A percentile compares a stretch with the other conserved stretches of the same genome.
Conservation (phyloP, 2,329 filamentous ascomycete genomes). For the Sphaceloma murrayae region DNA sequence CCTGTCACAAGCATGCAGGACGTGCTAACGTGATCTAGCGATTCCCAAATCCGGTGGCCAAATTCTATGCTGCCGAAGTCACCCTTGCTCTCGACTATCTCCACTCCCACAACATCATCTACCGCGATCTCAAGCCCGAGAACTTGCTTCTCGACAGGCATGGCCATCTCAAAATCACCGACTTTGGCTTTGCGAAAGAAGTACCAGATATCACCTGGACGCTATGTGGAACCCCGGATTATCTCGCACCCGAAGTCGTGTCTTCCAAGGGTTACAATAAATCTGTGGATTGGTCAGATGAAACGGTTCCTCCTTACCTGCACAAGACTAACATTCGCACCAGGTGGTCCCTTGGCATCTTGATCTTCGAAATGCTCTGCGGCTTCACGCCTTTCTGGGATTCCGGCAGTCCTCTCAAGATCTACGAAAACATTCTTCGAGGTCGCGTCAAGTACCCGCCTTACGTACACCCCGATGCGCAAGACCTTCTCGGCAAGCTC, state of each 20-base stretch:
- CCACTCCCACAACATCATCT: conserved; percentile 91
- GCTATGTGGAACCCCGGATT: conserved; percentile 92
- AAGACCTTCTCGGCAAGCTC: conserved; percentile 81
- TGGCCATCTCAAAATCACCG: conserved; percentile 91
- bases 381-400: conserved; percentile 99
- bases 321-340: no score
- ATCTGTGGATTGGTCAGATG: conserved; percentile 95
- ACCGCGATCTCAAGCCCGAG: conserved; percentile 92
- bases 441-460: conserved; percentile 93
- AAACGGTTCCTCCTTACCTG: no score
- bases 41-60: conserved; percentile 96
- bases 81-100: conserved; percentile 92
- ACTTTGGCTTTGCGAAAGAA: conserved; percentile 97
- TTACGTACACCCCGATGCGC: conserved; percentile 89
- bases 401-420: conserved; percentile 93
- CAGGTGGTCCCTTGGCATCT: conserved; percentile 98
- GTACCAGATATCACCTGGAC: conserved; percentile 99
- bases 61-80: conserved; percentile 97
- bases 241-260: conserved; percentile 95
- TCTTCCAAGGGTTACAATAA: conserved; percentile 99
- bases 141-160: conserved; percentile 86
- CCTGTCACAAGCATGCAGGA: conserved; percentile 13
- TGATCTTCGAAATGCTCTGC: conserved; percentile 99
- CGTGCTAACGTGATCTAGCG: conserved; percentile 48
- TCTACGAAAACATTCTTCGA: conserved; percentile 97